These are phyloP conservation scores for Metschnikowia reukaufii DNA, from an alignment of 805 yeast genomes.

Conservation along the genomic window DNA sequence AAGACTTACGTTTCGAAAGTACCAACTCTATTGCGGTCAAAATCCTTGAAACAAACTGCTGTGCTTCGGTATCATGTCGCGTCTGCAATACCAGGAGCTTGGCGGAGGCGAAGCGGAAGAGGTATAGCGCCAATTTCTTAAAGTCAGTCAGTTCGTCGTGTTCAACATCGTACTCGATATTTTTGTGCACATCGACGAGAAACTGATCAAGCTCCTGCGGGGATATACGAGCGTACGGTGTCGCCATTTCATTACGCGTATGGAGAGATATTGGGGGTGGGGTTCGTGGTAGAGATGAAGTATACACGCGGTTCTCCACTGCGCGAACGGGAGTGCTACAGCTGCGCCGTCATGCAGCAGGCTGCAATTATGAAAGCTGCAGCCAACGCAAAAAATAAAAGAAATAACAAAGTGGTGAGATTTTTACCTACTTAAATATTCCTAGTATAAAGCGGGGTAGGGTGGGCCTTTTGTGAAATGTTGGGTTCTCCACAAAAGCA, in stretches of 20 bases:
- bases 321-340: background rate
- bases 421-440: no score
- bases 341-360: no score
- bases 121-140: constrained; percentile 32
- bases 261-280: background rate
- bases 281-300: background rate
- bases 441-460: background rate
- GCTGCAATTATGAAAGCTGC: background rate
- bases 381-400: background rate
- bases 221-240: constrained; percentile 23
- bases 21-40: constrained; percentile 35
- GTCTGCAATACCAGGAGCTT: constrained; percentile 17
- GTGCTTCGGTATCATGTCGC: constrained; percentile 5
- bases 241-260: constrained; percentile 11
- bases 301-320: background rate
- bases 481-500: no score
- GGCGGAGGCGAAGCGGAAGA: constrained; percentile 34
- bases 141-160: constrained; percentile 30
- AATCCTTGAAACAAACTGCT: constrained; percentile 22
- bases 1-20: constrained; percentile 29
- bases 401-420: background rate
- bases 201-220: constrained; percentile 31
- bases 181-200: constrained; percentile 34
- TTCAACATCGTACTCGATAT: constrained; percentile 29
- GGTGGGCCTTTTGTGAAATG: no score